Percentiles rank a stretch among this genome's conserved stretches.
phyloP scores from a whole-genome alignment of 257 asterid species.

The Jasminum sambac region DNA sequence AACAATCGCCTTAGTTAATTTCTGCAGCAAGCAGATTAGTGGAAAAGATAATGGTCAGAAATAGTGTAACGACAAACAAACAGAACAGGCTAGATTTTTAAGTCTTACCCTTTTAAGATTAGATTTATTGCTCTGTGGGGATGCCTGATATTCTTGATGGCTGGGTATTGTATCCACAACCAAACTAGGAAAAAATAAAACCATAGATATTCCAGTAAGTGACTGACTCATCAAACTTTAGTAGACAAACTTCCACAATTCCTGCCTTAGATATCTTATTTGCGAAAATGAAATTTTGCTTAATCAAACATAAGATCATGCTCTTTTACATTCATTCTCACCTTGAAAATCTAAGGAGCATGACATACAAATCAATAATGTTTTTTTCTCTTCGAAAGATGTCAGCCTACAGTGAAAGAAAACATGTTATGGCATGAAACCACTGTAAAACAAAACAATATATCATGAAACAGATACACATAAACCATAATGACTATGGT shows the following conservation, averaged over 20 bases:
- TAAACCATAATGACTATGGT: not conserved
- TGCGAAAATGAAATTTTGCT: constrained; percentile 4
- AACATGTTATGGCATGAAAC: constrained; percentile 26
- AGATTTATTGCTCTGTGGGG: constrained; percentile 54
- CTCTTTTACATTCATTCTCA: constrained; percentile 39
- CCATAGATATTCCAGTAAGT: constrained; percentile 30
- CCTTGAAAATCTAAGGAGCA: constrained; percentile 96
- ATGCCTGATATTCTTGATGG: constrained; percentile 79
- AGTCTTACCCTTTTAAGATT: constrained; percentile 57
- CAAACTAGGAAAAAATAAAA: constrained; percentile 63
- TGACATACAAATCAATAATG: constrained; percentile 76
- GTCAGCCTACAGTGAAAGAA: constrained; percentile 63
- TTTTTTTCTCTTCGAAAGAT: constrained; percentile 84
- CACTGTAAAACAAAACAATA: constrained; percentile 19
- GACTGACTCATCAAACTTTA: constrained; percentile 11
- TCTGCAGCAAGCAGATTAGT: constrained; percentile 42
- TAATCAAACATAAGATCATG: constrained; percentile 19
- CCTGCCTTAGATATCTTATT: constrained; percentile 24
- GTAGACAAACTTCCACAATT: constrained; percentile 26
- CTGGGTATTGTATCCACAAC: constrained; percentile 88
- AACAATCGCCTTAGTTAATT: constrained; percentile 51
- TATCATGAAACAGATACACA: constrained; percentile 14
- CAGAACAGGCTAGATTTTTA: constrained; percentile 12
- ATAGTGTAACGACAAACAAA: constrained; percentile 18
- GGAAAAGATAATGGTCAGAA: constrained; percentile 5